These are phyloP conservation scores for Pelargonium nanum DNA, from an alignment of 345 rosid genomes.

Conservation along the genomic window DNA sequence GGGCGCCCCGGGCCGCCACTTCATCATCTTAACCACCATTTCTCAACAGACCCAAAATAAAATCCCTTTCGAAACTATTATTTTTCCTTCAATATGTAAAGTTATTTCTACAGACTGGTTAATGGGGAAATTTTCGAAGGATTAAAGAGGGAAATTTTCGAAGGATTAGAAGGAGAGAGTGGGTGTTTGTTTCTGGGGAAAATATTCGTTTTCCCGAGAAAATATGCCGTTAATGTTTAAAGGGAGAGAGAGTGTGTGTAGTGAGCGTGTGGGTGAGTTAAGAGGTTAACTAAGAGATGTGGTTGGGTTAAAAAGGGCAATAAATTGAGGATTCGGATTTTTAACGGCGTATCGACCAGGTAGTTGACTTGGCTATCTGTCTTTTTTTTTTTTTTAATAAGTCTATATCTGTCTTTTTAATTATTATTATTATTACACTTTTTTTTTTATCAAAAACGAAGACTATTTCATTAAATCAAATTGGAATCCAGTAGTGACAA, in stretches of 20 bases:
- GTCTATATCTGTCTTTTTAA: no score
- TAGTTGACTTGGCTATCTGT: no score
- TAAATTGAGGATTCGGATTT: background rate
- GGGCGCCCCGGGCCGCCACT: constrained; percentile 96
- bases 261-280: background rate
- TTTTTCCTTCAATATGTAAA: no score
- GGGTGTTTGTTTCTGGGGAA: background rate
- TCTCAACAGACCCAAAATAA: constrained; percentile 3
- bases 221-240: background rate
- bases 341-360: no score
- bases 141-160: background rate
- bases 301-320: background rate
- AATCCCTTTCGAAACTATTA: background rate
- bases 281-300: background rate
- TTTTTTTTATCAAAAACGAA: no score
- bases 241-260: background rate
- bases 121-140: background rate
- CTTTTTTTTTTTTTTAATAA: no score
- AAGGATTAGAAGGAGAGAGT: background rate
- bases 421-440: no score
- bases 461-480: no score
- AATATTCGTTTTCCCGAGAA: background rate
- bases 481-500: no score
- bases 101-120: no score
- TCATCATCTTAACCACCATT: constrained; percentile 98